Base-by-base conservation (phyloP, 768 basidiomycete genomes). In the Calocera cornea region DNA sequence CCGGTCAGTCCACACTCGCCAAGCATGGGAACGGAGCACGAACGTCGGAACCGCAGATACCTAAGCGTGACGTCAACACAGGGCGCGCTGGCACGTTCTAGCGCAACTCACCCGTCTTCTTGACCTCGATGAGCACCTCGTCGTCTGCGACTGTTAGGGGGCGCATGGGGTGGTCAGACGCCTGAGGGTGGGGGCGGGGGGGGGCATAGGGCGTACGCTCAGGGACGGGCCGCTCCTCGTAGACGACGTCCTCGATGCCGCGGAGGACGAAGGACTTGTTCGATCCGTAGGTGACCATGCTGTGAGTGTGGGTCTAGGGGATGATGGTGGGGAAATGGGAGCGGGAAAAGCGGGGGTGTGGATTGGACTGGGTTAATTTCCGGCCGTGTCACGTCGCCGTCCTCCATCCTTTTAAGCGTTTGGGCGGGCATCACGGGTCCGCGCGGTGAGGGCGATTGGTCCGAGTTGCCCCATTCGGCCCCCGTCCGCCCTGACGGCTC, bases 41-140 rank as follows among this genome's bases (percentile, higher is more conserved):
- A 78, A 89, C 89, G 82, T 95, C 92, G 68, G 90, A 92, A 40
- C 92, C 92, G 74, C 92, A 95, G 70, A 95, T 94, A 65, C 92
- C 92, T 90, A 40, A 3, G 49, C 60, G 29, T n/a, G n/a, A 65
- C 19, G 36, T n/a, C 41, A 40, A 19, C 33, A 27, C 60, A 41
- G 14, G 49, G 33, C 22, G 44, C 27, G 24, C 63, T 67, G 67
- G 68, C 65, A 33, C 0, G 38, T 16, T 27, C 12, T 11, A 33
- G 14, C n/a, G 54, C 2, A n/a, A 72, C 82, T 68, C 68, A 87
- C 91, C 93, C 19, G 94, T 95, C 79, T 94, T 94, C 79, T 92
- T 93, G 44, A 97, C 88, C 72, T 89, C 81, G 36, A 98, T 85
- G 24, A 97, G 84, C 44, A 93, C 92, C 70, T 97, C 89, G 73